phyloP scores from a whole-genome alignment of 805 yeast species.

The Hanseniaspora meyeri region DNA sequence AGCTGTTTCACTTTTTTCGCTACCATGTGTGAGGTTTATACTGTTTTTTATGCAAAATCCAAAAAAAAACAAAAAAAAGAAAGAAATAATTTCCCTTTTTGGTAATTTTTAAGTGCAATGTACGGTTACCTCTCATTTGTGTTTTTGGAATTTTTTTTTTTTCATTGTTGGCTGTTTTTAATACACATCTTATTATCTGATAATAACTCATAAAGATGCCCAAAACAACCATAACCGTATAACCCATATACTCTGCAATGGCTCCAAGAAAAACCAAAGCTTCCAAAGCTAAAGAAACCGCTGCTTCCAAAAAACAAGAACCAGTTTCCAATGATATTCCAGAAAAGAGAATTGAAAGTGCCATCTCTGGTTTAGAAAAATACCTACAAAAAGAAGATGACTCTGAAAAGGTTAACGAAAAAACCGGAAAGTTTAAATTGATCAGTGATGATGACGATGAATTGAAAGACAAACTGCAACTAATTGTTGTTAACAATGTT shows the following conservation, averaged over 20 bases:
- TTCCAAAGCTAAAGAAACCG: background rate
- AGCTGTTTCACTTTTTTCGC: background rate
- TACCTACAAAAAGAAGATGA: constrained; percentile 31
- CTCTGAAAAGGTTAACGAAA: constrained; percentile 26
- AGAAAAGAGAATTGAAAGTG: constrained; percentile 33
- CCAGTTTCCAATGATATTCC: constrained; percentile 18
- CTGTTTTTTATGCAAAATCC: background rate
- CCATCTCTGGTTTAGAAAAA: constrained; percentile 54
- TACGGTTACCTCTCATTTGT: background rate
- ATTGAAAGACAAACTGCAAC: constrained; percentile 34
- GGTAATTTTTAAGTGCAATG: background rate
- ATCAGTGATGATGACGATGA: constrained; percentile 51
- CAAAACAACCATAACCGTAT: background rate
- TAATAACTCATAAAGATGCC: no score
- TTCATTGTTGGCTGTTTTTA: background rate
- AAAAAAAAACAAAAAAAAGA: background rate
- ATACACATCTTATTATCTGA: no score
- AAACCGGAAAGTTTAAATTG: constrained; percentile 28
- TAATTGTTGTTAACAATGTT: constrained; percentile 55
- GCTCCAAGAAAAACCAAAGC: background rate
- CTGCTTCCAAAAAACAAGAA: background rate
- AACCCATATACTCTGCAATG: background rate
- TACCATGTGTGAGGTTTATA: background rate
- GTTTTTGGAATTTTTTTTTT: constrained; percentile 9
- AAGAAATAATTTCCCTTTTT: background rate